Conservation (phyloP, 2,329 filamentous ascomycete genomes). For the Xylogone sp. region DNA sequence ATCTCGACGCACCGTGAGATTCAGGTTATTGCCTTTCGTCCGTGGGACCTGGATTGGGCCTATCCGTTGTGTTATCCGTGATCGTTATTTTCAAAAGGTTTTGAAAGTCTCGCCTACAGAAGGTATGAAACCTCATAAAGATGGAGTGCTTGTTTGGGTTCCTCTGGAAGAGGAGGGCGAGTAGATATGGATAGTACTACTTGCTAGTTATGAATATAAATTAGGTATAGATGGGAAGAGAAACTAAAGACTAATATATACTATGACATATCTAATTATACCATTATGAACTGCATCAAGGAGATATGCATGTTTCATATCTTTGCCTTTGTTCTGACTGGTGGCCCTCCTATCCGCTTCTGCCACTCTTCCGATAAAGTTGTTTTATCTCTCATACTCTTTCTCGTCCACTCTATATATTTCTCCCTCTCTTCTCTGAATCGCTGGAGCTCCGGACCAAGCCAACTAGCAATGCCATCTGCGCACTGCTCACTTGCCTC, state of each 20-base stretch:
- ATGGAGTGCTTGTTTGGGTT: constrained; percentile 61
- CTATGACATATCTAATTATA: background rate
- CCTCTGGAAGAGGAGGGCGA: constrained; percentile 34
- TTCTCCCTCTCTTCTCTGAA: constrained; percentile 55
- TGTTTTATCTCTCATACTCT: constrained; percentile 50
- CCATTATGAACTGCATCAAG: background rate
- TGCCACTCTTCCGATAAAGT: constrained; percentile 53
- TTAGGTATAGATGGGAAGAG: background rate
- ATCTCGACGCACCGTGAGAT: constrained; percentile 69
- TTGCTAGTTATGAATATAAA: too few species aligned
- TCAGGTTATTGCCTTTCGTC: constrained; percentile 66
- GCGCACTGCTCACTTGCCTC: constrained; percentile 69
- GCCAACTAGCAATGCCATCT: constrained; percentile 51
- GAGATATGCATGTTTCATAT: constrained; percentile 6
- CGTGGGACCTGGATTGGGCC: constrained; percentile 68
- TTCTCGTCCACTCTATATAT: constrained; percentile 52
- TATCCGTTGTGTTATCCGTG: constrained; percentile 67
- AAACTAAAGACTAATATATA: background rate
- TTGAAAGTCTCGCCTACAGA: constrained; percentile 76
- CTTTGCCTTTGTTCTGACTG: constrained; percentile 8
- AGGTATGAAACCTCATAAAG: constrained; percentile 62
- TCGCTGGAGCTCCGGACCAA: constrained; percentile 50
- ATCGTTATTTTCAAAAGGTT: constrained; percentile 91
- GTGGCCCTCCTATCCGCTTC: constrained; percentile 22
- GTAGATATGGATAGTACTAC: background rate